phyloP scores from a whole-genome alignment of 257 asterid genomes.

The Osmanthus fragrans region DNA sequence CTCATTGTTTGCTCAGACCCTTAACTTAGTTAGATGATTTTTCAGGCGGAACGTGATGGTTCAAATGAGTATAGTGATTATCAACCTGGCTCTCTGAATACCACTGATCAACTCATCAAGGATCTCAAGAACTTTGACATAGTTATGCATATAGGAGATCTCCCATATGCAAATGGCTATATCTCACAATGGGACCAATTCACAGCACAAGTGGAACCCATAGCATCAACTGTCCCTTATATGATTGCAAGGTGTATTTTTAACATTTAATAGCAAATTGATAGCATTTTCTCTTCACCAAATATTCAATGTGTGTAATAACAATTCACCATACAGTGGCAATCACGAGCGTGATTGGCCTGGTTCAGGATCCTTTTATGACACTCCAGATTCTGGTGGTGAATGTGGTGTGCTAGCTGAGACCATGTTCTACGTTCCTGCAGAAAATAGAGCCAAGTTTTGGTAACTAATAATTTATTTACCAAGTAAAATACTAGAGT shows the following conservation, averaged over 20 bases:
- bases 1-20: background rate
- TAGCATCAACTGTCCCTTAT: slow-evolving; percentile 44
- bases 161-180: slow-evolving; percentile 53
- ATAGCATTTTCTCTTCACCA: background rate
- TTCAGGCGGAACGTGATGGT: slow-evolving; percentile 93
- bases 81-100: slow-evolving; percentile 84
- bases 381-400: slow-evolving; percentile 46
- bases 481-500: slow-evolving; percentile 12
- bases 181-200: slow-evolving; percentile 60
- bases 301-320: background rate
- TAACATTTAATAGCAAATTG: background rate
- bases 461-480: slow-evolving; percentile 30
- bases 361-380: slow-evolving; percentile 44
- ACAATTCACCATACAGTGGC: slow-evolving; percentile 33
- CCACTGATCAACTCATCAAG: slow-evolving; percentile 67
- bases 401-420: slow-evolving; percentile 60
- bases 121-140: slow-evolving; percentile 61
- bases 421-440: slow-evolving; percentile 48
- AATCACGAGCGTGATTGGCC: slow-evolving; percentile 55
- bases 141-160: slow-evolving; percentile 58
- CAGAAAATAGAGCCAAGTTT: slow-evolving; percentile 53
- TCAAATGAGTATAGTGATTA: slow-evolving; percentile 77
- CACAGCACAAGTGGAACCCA: slow-evolving; percentile 54
- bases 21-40: slow-evolving; percentile 4
- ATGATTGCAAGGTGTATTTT: slow-evolving; percentile 53